These are phyloP conservation scores for Phragmites australis DNA, from an alignment of 176 grass and related monocot genomes.

Conservation along the genomic window DNA sequence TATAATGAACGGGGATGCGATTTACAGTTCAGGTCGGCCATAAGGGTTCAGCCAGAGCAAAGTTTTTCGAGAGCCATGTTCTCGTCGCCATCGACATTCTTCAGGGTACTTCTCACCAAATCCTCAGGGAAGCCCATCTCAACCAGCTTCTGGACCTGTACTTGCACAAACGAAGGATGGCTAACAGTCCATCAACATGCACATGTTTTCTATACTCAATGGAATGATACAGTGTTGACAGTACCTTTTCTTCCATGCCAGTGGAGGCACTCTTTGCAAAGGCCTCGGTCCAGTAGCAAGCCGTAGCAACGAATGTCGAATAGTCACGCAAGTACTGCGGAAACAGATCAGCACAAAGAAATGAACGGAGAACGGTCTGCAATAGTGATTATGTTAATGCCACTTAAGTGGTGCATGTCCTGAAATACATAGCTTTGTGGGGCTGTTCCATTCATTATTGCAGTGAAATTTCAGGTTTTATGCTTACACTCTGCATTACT, in stretches of 20 bases:
- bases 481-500: neutral
- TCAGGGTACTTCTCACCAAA: slow-evolving; percentile 73
- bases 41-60: slow-evolving; percentile 58
- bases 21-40: slow-evolving; percentile 43
- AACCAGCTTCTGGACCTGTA: slow-evolving; percentile 82
- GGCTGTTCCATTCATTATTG: neutral
- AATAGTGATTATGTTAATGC: neutral
- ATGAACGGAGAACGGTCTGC: neutral
- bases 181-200: neutral
- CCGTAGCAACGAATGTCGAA: slow-evolving; percentile 69
- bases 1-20: slow-evolving; percentile 38
- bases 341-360: slow-evolving; percentile 6
- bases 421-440: neutral
- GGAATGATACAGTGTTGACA: neutral
- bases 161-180: slow-evolving; percentile 16
- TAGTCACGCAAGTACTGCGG: slow-evolving; percentile 76
- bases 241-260: slow-evolving; percentile 93
- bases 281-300: slow-evolving; percentile 93
- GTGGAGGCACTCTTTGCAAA: slow-evolving; percentile 77
- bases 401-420: neutral
- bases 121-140: slow-evolving; percentile 99
- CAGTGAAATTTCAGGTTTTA: slow-evolving; percentile 1
- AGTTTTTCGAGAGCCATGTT: slow-evolving; percentile 94
- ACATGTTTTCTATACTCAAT: neutral
- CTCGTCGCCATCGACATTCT: slow-evolving; percentile 89